These are phyloP conservation scores for Paramecium biaurelia DNA, from an alignment of 73 alveolate species.

Conservation along the genomic window DNA sequence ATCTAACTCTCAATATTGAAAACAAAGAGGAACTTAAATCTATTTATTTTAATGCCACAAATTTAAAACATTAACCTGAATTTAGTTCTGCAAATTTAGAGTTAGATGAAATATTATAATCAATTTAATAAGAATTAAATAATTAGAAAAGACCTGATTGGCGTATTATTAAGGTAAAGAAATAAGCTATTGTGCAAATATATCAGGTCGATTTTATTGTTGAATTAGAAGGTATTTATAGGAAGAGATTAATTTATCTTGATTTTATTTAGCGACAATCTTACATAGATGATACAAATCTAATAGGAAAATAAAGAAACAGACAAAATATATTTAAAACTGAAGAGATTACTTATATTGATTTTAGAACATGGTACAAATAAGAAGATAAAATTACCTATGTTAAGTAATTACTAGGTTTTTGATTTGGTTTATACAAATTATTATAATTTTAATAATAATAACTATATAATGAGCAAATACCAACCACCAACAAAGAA, in stretches of 20 bases:
- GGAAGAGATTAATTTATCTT: background rate
- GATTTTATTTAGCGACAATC: background rate
- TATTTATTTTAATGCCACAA: background rate
- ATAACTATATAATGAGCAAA: background rate
- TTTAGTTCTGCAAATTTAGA: background rate
- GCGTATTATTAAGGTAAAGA: background rate
- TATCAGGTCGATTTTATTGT: background rate
- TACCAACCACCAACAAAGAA: background rate
- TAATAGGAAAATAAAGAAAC: background rate
- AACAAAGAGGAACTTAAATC: background rate
- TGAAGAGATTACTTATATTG: background rate
- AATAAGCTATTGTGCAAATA: background rate
- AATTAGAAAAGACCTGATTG: background rate
- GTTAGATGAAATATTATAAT: background rate
- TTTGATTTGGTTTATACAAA: background rate
- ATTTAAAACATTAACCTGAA: background rate
- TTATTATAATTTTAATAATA: background rate
- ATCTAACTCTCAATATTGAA: background rate
- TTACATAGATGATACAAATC: background rate
- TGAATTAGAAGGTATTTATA: constrained; percentile 4
- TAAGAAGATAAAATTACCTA: background rate
- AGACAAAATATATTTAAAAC: background rate
- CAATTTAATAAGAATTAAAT: background rate
- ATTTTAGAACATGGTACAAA: background rate
- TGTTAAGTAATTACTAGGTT: background rate